Base-by-base conservation (phyloP, 2,329 filamentous ascomycete genomes). In the Torrubiellomyces zombiae region DNA sequence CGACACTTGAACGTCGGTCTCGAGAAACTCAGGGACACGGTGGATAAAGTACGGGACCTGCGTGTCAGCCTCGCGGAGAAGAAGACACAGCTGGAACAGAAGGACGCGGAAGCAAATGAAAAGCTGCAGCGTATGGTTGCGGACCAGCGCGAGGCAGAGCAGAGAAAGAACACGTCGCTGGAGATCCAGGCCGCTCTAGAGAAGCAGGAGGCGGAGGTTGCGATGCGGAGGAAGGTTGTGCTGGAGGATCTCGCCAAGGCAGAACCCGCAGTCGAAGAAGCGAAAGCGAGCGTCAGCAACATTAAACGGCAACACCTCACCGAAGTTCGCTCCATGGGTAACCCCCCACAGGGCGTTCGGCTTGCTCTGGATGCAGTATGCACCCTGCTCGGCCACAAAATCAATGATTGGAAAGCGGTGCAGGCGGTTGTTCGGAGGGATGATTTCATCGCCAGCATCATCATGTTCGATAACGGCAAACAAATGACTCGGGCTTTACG, bases 241-340 rank as follows among this genome's bases (percentile, higher is more conserved):
- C 55, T 92, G 39, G 66, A 72, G 38, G 89, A 98, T 56, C 61
- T 98, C 30, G 86, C 82, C 16, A 76, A 72, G 45, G 89, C 89
- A 9, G 86, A 95, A 47, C 89, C 89, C 7, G 89, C 89, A 24
- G 89, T 98, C 27, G 57, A 79, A 33, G 83, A 92, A 51, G 89
- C 89, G 24, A 81, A 89, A 57, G 81, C 83, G 48, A 94, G 85
- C 54, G 91, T 98, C 51, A 89, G 80, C 58, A 94, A 91, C 60
- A 98, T 98, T 60, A 98, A 95, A 61, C 74, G 79, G 45, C 83
- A 93, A 48, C 89, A 98, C 51, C 64, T 98, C 36, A 94, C 85
- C 9, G 89, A 98, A 71, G 86, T 98, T 25, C 74, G 89, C 45
- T 93, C 86, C 36, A 95, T 98, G 89, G 73, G 75, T 37, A 91